Conservation (phyloP, 192 early-diverging fungal genomes). For the Diversispora epigaea region DNA sequence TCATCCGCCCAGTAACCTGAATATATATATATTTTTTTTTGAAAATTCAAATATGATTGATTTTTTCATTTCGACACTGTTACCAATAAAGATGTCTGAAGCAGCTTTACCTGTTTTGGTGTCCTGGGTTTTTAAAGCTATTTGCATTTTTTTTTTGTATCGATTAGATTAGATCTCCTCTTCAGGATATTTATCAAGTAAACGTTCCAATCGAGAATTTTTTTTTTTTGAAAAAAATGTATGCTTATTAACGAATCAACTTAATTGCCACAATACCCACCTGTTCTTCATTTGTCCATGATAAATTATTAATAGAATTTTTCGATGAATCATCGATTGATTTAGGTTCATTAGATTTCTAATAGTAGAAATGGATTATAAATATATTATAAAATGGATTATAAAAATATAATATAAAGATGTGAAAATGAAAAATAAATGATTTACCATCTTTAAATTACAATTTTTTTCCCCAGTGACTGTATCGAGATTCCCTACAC, state of each 20-base stretch:
- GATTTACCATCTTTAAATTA: not conserved
- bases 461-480: too few relatives aligned
- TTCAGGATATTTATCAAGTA: conserved; percentile 65
- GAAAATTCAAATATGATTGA: not conserved
- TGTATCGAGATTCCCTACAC: too few relatives aligned
- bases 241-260: not conserved
- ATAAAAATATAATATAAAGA: not conserved
- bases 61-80: not conserved
- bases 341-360: conserved; percentile 10
- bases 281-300: conserved; percentile 73
- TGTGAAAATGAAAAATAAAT: not conserved
- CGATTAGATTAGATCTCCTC: conserved; percentile 69
- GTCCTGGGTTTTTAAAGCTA: conserved; percentile 65
- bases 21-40: not conserved
- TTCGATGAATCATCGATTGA: not conserved
- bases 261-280: not conserved
- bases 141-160: conserved; percentile 71
- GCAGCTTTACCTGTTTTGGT: conserved; percentile 59
- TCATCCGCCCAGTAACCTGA: conserved; percentile 32
- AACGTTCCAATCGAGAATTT: conserved; percentile 53
- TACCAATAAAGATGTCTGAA: not conserved
- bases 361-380: not conserved
- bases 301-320: conserved; percentile 49
- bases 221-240: not conserved
- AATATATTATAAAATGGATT: too few relatives aligned